Evolutionary conservation across 2,329 filamentous ascomycete species (phyloP).

Genomic region (Aspergillus sp.): DNA sequence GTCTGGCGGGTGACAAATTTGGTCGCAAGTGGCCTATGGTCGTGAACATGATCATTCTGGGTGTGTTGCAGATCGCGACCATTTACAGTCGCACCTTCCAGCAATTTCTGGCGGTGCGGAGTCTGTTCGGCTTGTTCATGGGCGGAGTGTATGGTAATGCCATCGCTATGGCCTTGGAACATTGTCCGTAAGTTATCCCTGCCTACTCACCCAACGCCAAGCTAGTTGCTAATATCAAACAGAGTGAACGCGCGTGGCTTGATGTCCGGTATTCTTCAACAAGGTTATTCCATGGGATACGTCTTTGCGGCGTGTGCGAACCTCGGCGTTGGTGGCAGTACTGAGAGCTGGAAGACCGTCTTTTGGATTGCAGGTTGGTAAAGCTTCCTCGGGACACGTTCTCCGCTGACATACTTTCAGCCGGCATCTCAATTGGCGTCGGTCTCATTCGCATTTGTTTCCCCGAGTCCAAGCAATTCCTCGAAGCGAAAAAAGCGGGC

Average conservation of each 20-base stretch:
- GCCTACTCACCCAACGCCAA: neutral
- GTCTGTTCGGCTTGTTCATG: conserved; percentile 76
- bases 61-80: conserved; percentile 70
- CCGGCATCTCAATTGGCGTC: conserved; percentile 47
- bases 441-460: conserved; percentile 66
- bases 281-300: conserved; percentile 78
- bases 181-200: conserved; percentile 52
- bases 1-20: conserved; percentile 73
- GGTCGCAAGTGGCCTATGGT: conserved; percentile 81
- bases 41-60: conserved; percentile 70
- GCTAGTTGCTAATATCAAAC: neutral
- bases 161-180: conserved; percentile 74
- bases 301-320: conserved; percentile 70
- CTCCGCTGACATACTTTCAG: conserved; percentile 3
- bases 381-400: neutral
- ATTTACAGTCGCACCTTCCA: conserved; percentile 71
- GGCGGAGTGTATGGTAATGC: conserved; percentile 78
- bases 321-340: conserved; percentile 62
- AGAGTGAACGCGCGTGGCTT: conserved; percentile 66
- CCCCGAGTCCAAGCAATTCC: conserved; percentile 73
- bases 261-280: conserved; percentile 78
- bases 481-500: conserved; percentile 63
- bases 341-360: conserved; percentile 65
- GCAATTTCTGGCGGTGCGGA: conserved; percentile 71
- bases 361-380: conserved; percentile 64